phyloP scores from a whole-genome alignment of 2,329 filamentous ascomycete species.

The Xylariaceae sp. region DNA sequence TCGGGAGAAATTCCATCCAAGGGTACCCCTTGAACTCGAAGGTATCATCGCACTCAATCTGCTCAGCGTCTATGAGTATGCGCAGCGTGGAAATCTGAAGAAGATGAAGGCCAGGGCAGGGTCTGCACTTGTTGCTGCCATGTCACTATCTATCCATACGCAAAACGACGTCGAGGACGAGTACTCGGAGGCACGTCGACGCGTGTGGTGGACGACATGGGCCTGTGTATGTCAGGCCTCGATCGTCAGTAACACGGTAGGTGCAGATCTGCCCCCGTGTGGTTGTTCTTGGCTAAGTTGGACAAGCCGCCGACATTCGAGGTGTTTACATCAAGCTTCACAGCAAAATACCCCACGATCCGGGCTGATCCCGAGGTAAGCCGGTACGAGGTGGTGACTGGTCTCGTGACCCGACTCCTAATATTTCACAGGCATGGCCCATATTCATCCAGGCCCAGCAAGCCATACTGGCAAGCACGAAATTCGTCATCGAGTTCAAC shows the following conservation, averaged over 20 bases:
- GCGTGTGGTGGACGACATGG: conserved; percentile 50
- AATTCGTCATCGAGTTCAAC: conserved; percentile 41
- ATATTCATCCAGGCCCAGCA: conserved; percentile 40
- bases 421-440: conserved; percentile 29
- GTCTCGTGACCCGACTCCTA: not conserved
- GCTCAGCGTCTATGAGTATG: conserved; percentile 45
- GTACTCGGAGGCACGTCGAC: conserved; percentile 37
- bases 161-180: conserved; percentile 29
- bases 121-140: conserved; percentile 38
- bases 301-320: conserved; percentile 35
- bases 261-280: conserved; percentile 4
- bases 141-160: conserved; percentile 36
- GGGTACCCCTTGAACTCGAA: conserved; percentile 37
- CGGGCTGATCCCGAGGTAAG: conserved; percentile 33
- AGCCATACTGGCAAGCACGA: conserved; percentile 37
- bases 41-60: conserved; percentile 39
- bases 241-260: conserved; percentile 42
- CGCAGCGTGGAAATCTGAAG: conserved; percentile 43
- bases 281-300: not conserved
- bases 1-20: conserved; percentile 35
- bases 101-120: conserved; percentile 43
- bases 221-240: conserved; percentile 42
- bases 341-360: conserved; percentile 34
- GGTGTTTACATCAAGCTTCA: conserved; percentile 36
- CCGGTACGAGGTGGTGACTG: not conserved